A percentile compares a stretch with the other conserved stretches of the same genome.
phyloP scores from a whole-genome alignment of 1,284 basidiomycete species.

The Papiliotrema flavescens region DNA sequence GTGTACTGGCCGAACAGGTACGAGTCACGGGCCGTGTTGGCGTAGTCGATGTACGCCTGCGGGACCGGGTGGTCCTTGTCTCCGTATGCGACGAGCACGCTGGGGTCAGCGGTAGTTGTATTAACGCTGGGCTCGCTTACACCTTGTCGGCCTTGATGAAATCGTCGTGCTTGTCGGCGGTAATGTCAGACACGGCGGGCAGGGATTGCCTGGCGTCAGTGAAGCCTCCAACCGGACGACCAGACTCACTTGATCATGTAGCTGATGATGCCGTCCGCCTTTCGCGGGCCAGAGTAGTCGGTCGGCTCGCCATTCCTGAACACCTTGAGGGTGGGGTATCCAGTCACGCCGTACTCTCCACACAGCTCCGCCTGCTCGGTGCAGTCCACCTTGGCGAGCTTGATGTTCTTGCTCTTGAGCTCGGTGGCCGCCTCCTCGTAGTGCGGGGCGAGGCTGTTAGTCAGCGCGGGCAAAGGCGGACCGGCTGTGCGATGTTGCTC shows the following conservation, averaged over 20 bases:
- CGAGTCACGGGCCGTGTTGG: conserved; percentile 83
- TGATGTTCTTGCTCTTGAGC: conserved; percentile 80
- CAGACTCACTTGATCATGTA: conserved; percentile 93
- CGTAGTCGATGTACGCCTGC: conserved; percentile 70
- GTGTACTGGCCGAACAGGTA: conserved; percentile 87
- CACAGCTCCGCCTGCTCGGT: conserved; percentile 85
- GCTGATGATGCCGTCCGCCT: conserved; percentile 92
- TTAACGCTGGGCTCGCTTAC: conserved; percentile 21
- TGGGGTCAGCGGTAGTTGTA: conserved; percentile 9
- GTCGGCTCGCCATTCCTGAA: conserved; percentile 77
- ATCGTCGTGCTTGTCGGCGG: conserved; percentile 69
- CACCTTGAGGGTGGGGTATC: conserved; percentile 66
- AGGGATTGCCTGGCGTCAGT: conserved; percentile 70
- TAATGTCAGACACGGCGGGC: conserved; percentile 85
- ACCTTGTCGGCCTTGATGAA: conserved; percentile 89
- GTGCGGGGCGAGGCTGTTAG: conserved; percentile 67
- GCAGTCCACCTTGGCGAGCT: conserved; percentile 94
- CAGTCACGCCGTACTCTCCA: conserved; percentile 75
- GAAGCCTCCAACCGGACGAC: not conserved
- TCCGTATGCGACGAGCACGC: conserved; percentile 81
- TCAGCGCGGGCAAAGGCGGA: conserved; percentile 5
- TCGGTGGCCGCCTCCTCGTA: conserved; percentile 94
- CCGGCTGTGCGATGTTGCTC: conserved; percentile 9
- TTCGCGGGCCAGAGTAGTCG: conserved; percentile 84
- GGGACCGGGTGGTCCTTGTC: conserved; percentile 64